Percentiles rank a stretch among this genome's conserved stretches.
Conservation (phyloP, 257 asterid genomes). For the Leonotis leonurus region DNA sequence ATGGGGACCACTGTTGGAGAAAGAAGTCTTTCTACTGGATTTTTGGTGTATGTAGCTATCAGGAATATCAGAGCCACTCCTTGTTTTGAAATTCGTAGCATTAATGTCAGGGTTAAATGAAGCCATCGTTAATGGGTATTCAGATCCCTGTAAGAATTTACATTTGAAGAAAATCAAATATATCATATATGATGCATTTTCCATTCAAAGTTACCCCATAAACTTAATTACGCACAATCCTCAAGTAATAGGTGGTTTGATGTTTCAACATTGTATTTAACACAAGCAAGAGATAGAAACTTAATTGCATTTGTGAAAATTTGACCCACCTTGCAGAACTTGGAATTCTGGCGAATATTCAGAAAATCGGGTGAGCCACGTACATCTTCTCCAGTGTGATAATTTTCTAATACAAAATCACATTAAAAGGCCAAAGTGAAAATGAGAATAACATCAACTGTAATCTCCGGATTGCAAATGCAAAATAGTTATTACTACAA, state of each 20-base stretch:
- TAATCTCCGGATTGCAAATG: neutral
- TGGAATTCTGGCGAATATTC: conserved; percentile 31
- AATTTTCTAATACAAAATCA: conserved; percentile 36
- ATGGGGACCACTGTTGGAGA: conserved; percentile 27
- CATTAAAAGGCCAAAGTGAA: neutral
- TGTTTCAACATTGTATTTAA: conserved; percentile 5
- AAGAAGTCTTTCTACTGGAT: conserved; percentile 27
- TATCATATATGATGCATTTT: neutral
- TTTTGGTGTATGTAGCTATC: conserved; percentile 35
- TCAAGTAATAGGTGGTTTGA: neutral
- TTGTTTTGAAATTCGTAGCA: conserved; percentile 28
- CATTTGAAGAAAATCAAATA: conserved; percentile 5
- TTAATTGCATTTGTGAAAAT: neutral
- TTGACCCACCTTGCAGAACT: conserved; percentile 39
- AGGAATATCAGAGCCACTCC: conserved; percentile 33
- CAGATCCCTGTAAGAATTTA: conserved; percentile 33
- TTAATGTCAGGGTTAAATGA: conserved; percentile 36
- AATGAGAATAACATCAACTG: conserved; percentile 2
- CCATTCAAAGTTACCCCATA: neutral
- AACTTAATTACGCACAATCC: neutral
- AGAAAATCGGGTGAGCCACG: conserved; percentile 42
- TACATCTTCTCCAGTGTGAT: conserved; percentile 38
- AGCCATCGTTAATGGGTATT: conserved; percentile 32
- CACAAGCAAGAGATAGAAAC: neutral
- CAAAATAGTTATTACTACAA: neutral